phyloP scores from a whole-genome alignment of 2,329 filamentous ascomycete species.

The Stagonosporopsis rhizophila region DNA sequence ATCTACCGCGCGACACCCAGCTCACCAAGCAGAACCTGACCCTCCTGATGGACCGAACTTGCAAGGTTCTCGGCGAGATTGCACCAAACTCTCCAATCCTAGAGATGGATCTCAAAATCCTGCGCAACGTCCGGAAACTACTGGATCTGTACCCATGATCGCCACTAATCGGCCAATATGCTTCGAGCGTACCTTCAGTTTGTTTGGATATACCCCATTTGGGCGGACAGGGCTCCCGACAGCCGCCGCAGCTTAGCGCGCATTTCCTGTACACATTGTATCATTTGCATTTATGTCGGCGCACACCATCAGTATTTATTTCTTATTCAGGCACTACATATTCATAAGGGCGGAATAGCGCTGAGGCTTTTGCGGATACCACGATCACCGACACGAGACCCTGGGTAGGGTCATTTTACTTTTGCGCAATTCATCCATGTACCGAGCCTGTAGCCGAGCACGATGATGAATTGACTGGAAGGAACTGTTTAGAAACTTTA shows the following conservation, averaged over 20 bases:
- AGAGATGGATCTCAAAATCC: slow-evolving; percentile 74
- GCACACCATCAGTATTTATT: slow-evolving; percentile 18
- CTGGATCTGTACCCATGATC: slow-evolving; percentile 24
- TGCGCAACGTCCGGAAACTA: slow-evolving; percentile 56
- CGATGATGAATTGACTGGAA: slow-evolving; percentile 2
- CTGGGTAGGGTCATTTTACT: slow-evolving; percentile 23
- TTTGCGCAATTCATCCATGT: slow-evolving; percentile 19
- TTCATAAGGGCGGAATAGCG: slow-evolving; percentile 37
- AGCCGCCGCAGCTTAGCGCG: slow-evolving; percentile 11
- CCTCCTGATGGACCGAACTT: slow-evolving; percentile 61
- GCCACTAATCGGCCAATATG: neutral
- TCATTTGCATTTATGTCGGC: slow-evolving; percentile 23
- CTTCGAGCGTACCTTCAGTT: slow-evolving; percentile 2
- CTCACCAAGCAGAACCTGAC: slow-evolving; percentile 37
- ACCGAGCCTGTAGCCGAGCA: slow-evolving; percentile 12
- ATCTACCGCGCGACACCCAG: slow-evolving; percentile 31
- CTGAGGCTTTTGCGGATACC: slow-evolving; percentile 29
- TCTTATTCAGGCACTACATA: slow-evolving; percentile 22
- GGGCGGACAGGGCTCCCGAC: slow-evolving; percentile 3
- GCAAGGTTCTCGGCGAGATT: slow-evolving; percentile 74
- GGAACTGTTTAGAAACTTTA: slow-evolving; percentile 6
- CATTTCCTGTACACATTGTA: slow-evolving; percentile 19
- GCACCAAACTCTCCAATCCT: slow-evolving; percentile 78
- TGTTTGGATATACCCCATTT: slow-evolving; percentile 21
- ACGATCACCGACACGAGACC: slow-evolving; percentile 13